Evolutionary conservation across 1,284 basidiomycete species (phyloP).

Genomic region (Coniophora puteana): DNA sequence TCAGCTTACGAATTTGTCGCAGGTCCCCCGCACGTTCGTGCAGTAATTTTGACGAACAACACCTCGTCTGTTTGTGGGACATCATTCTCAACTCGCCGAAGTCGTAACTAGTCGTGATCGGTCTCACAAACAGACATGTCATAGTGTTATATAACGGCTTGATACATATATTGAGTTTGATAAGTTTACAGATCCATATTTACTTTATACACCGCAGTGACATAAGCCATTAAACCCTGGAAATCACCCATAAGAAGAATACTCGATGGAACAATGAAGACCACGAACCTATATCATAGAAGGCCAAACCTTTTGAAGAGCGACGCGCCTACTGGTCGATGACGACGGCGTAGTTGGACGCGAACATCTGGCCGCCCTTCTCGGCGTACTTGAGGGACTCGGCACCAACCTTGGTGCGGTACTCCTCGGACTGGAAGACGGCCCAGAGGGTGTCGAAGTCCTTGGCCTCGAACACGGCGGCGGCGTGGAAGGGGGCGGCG

Average conservation of each 20-base stretch:
- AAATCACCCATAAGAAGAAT: too few relatives aligned
- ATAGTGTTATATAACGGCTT: too few relatives aligned
- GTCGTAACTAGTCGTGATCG: too few relatives aligned
- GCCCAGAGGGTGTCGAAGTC: constrained; percentile 13
- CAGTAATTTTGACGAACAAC: too few relatives aligned
- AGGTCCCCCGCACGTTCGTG: too few relatives aligned
- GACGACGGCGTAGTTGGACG: constrained; percentile 9
- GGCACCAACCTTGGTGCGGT: constrained; percentile 6
- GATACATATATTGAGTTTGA: too few relatives aligned
- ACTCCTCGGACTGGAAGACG: constrained; percentile 15
- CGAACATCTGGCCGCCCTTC: constrained; percentile 10
- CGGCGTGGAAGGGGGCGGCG: constrained; percentile 10
- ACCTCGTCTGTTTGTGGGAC: too few relatives aligned
- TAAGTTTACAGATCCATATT: not conserved
- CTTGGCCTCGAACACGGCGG: constrained; percentile 14
- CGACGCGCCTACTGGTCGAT: constrained; percentile 5
- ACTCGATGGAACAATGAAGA: too few relatives aligned
- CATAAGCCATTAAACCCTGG: not conserved
- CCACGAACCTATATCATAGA: too few relatives aligned
- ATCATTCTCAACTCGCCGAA: too few relatives aligned
- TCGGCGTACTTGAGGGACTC: constrained; percentile 9
- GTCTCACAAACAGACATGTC: too few relatives aligned
- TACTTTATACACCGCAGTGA: not conserved
- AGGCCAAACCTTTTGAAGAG: not conserved
- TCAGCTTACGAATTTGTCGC: too few relatives aligned